These are phyloP conservation scores for Tarenaya hassleriana DNA, from an alignment of 345 rosid species.

Conservation along the genomic window DNA sequence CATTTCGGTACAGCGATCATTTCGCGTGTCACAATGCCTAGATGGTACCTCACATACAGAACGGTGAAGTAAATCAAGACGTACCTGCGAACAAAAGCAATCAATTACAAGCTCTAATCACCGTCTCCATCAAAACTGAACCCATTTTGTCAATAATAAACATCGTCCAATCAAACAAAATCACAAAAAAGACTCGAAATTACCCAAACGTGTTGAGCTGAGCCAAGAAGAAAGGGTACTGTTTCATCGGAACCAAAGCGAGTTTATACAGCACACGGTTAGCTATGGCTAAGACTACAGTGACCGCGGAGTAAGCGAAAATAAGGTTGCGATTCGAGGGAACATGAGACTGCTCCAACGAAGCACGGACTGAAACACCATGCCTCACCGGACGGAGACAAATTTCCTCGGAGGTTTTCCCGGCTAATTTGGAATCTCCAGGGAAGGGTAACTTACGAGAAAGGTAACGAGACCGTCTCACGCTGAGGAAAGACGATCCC, in stretches of 20 bases:
- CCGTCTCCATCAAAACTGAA: neutral
- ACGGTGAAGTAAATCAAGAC: constrained; percentile 63
- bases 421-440: neutral
- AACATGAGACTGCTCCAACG: constrained; percentile 5
- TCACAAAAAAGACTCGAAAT: neutral
- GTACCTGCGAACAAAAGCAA: constrained; percentile 37
- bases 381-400: constrained; percentile 13
- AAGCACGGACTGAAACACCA: constrained; percentile 30
- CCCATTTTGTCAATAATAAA: neutral
- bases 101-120: neutral
- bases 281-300: constrained; percentile 52
- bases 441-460: constrained; percentile 4
- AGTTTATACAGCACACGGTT: constrained; percentile 94
- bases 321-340: constrained; percentile 30
- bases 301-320: constrained; percentile 35
- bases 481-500: neutral
- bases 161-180: neutral
- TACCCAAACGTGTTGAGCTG: constrained; percentile 87
- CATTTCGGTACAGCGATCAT: constrained; percentile 69
- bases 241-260: constrained; percentile 87
- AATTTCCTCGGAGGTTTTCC: neutral
- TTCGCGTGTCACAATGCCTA: constrained; percentile 63
- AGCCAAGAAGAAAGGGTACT: constrained; percentile 79
- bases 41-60: constrained; percentile 45
- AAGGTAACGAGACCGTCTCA: constrained; percentile 1